These are phyloP conservation scores for Nicotiana attenuata DNA, from an alignment of 257 asterid genomes.

Conservation along the genomic window DNA sequence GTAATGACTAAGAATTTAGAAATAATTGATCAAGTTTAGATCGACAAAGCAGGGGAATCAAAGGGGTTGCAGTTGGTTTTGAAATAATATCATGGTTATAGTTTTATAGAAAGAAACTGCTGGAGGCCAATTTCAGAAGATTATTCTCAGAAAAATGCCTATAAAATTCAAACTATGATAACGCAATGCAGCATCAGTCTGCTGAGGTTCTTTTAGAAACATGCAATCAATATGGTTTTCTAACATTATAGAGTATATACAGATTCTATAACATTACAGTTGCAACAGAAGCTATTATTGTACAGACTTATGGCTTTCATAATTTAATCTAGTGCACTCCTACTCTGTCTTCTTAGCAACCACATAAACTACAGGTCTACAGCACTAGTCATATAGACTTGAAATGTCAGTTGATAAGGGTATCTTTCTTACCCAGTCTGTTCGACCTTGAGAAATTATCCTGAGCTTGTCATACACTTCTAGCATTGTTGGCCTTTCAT, in stretches of 20 bases:
- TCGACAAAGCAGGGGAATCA: too few species aligned
- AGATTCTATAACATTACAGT: background rate
- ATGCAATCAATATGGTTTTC: background rate
- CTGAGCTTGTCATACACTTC: slow-evolving; percentile 11
- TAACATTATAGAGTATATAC: background rate
- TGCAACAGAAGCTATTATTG: background rate
- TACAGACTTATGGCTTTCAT: background rate
- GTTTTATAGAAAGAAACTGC: too few species aligned
- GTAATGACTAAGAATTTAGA: too few species aligned
- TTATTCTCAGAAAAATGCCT: too few species aligned
- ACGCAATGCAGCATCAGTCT: background rate
- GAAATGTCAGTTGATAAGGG: background rate
- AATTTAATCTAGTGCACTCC: background rate
- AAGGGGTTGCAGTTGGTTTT: too few species aligned
- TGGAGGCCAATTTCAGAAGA: too few species aligned
- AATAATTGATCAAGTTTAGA: too few species aligned
- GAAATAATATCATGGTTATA: too few species aligned
- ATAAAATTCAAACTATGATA: too few species aligned
- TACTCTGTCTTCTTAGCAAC: background rate
- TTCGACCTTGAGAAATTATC: background rate
- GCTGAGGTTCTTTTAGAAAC: background rate
- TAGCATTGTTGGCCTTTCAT: slow-evolving; percentile 18
- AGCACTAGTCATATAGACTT: background rate
- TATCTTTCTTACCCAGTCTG: background rate
- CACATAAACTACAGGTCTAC: too few species aligned